Evolutionary conservation across 2,329 filamentous ascomycete species (phyloP).

Genomic region (Septoria linicola): DNA sequence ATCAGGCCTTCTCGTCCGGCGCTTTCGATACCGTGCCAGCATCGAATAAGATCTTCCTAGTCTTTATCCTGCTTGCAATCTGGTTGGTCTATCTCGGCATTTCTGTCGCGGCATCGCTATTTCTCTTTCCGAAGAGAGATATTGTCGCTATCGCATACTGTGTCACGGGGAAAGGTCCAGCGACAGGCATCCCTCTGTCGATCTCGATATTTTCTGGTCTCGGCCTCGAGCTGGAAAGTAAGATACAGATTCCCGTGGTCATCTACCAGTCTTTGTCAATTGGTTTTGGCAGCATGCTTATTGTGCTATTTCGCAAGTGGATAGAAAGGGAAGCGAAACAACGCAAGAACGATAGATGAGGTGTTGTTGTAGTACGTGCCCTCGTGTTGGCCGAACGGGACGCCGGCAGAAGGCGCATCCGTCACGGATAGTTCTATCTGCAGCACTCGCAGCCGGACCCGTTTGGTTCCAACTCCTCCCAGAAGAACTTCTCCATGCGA

Average conservation of each 20-base stretch:
- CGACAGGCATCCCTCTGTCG: conserved; percentile 66
- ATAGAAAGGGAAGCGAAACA: conserved; percentile 52
- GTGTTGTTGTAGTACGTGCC: no score
- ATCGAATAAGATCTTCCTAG: conserved; percentile 63
- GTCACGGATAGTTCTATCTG: no score
- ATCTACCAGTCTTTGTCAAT: conserved; percentile 54
- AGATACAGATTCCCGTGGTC: conserved; percentile 63
- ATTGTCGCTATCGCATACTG: conserved; percentile 72
- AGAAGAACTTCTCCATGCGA: no score
- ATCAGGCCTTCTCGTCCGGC: conserved; percentile 63
- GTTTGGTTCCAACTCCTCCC: no score
- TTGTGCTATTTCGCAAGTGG: conserved; percentile 45
- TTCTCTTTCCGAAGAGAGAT: conserved; percentile 59
- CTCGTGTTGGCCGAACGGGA: no score
- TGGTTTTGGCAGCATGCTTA: conserved; percentile 43
- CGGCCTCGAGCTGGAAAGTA: conserved; percentile 55
- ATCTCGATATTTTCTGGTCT: conserved; percentile 65
- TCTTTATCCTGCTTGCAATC: conserved; percentile 65
- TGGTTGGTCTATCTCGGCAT: conserved; percentile 63
- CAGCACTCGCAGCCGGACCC: no score
- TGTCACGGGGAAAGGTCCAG: conserved; percentile 70
- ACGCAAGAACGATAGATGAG: no score
- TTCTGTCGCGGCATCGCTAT: conserved; percentile 56
- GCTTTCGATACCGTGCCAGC: conserved; percentile 60
- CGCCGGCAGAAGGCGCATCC: no score